Evolutionary conservation across 2,329 filamentous ascomycete genomes (phyloP), one percentile per base, ranked within the genome.

Genomic region (Fusarium virguliforme): DNA sequence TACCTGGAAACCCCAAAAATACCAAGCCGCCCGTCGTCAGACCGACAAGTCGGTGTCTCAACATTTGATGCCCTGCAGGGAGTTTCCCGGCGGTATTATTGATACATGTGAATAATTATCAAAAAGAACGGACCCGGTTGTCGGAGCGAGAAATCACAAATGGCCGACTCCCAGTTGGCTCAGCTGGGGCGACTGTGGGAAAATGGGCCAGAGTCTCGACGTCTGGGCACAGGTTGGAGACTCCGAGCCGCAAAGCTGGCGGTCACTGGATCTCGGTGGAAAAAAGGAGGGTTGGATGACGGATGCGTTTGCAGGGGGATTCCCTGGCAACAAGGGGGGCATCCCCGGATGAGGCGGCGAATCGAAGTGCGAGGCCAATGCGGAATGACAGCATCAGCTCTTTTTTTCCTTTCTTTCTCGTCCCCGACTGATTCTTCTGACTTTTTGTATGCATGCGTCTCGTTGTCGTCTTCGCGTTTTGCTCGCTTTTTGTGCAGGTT

Each of bases 371-470:
- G 59, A 41, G 40, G 53, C 15, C 24, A 62, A 67, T 53, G 53
- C 43, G 50, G 61, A 28, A 72, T 71, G 69, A 71, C 69, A 71
- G 35, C 69, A 71, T 71, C 58, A 10, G 9, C 55, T 64, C 60
- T 34, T 24, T 9, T 28, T 4, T 56, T 13, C 18, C 18, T 56
- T 55, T 24, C 18, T 37, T 7, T 13, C 18, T 18, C 12, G 15
- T 41, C 35, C 43, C 43, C 43, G 43, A 10, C 32, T 53, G 32
- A 18, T 26, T 60, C 48, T 56, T 18, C 32, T 60, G 28, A 41
- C 13, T 26, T 30, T 48, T 30, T 1, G 8, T 15, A 48, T 48
- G 43, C 43, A 48, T 48, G 43, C 26, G 43, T 48, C 43, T 30
- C 8, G 28, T 48, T n/a, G 43, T 30, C 40, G 22, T 24, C 12